These are phyloP conservation scores for Vigna mungo DNA, from an alignment of 306 rosid genomes.

Conservation along the genomic window DNA sequence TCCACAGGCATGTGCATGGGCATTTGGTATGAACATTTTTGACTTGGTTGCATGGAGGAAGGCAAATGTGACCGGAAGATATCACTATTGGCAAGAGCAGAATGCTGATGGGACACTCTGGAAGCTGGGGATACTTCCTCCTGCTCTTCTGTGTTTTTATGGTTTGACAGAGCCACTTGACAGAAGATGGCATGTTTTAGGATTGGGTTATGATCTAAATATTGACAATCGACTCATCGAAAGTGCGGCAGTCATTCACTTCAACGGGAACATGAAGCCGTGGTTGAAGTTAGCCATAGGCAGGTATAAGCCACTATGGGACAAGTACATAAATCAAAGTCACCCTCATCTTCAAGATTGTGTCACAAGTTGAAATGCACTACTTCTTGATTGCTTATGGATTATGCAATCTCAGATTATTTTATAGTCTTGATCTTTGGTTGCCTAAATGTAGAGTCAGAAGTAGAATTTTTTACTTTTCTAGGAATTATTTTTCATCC, in stretches of 20 bases:
- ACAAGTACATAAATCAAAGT: conserved; percentile 82
- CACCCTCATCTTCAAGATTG: conserved; percentile 85
- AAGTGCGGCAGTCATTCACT: conserved; percentile 92
- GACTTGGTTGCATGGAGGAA: conserved; percentile 96
- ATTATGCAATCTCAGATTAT: conserved; percentile 52
- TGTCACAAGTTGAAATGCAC: conserved; percentile 70
- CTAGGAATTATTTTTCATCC: conserved; percentile 50
- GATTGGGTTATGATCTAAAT: conserved; percentile 89
- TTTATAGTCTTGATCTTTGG: conserved; percentile 52
- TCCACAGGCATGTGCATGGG: conserved; percentile 99
- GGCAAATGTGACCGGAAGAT: conserved; percentile 78
- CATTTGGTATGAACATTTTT: conserved; percentile 95
- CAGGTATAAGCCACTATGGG: conserved; percentile 92
- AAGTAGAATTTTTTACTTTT: conserved; percentile 77
- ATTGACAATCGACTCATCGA: conserved; percentile 93
- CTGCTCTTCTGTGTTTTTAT: conserved; percentile 87
- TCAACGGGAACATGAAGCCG: conserved; percentile 96
- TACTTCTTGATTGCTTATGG: conserved; percentile 62
- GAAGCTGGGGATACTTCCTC: conserved; percentile 95
- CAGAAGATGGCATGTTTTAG: conserved; percentile 99
- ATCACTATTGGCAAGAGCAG: conserved; percentile 96
- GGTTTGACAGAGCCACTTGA: conserved; percentile 99
- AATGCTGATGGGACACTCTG: conserved; percentile 86
- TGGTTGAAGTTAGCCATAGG: conserved; percentile 92
- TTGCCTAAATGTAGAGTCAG: conserved; percentile 64